phyloP scores from a whole-genome alignment of 1,284 basidiomycete species.

The Microbotryomycetes sp. region DNA sequence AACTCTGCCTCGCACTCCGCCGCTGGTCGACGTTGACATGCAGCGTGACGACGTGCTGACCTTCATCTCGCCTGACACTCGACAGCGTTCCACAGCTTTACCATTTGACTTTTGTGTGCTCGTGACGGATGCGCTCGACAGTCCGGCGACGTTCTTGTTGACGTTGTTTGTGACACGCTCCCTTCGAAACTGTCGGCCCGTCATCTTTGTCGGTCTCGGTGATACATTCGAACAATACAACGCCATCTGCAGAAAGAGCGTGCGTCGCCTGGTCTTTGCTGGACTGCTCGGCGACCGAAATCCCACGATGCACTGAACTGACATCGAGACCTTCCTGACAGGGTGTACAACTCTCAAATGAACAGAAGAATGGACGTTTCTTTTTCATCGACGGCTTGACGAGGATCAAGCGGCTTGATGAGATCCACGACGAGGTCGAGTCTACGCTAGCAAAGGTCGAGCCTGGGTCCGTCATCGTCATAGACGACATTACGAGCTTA shows the following conservation, averaged over 20 bases:
- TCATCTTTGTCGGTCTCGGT: slow-evolving; percentile 21
- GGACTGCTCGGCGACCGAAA: background rate
- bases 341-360: slow-evolving; percentile 27
- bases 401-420: background rate
- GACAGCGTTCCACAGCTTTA: background rate
- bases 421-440: background rate
- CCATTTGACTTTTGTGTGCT: slow-evolving; percentile 9
- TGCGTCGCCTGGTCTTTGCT: background rate
- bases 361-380: slow-evolving; percentile 14
- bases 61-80: background rate
- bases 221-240: slow-evolving; percentile 23
- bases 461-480: slow-evolving; percentile 17
- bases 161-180: slow-evolving; percentile 14
- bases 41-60: slow-evolving; percentile 1
- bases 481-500: slow-evolving; percentile 28
- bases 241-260: slow-evolving; percentile 21
- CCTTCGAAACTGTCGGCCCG: slow-evolving; percentile 9
- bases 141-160: slow-evolving; percentile 19
- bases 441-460: background rate
- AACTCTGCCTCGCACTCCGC: too few relatives aligned
- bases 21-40: background rate
- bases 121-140: slow-evolving; percentile 27
- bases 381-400: slow-evolving; percentile 15
- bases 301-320: background rate
- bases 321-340: background rate